phyloP scores from a whole-genome alignment of 2,329 filamentous ascomycete species.

The Cercospora janseana region DNA sequence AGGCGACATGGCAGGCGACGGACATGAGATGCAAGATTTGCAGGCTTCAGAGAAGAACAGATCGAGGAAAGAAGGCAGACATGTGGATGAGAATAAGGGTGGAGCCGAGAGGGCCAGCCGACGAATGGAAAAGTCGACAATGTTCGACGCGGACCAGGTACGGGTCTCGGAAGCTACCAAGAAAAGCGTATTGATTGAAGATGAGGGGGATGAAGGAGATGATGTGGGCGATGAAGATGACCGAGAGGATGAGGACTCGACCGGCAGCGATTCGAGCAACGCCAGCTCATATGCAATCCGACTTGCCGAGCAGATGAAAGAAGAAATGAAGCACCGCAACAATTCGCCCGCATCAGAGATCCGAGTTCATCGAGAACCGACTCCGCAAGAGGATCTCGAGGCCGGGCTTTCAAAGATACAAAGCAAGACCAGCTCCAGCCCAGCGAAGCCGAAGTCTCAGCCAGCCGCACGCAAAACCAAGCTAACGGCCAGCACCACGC shows the following conservation, averaged over 20 bases:
- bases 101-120: not conserved
- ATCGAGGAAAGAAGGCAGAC: not conserved
- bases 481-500: not conserved
- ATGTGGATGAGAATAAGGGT: not conserved
- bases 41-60: not conserved
- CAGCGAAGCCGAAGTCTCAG: not conserved
- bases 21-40: not conserved
- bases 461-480: not conserved
- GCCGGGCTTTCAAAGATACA: not conserved
- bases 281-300: constrained; percentile 4
- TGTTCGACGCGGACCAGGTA: constrained; percentile 4
- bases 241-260: too few species aligned
- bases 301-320: not conserved
- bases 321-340: not conserved
- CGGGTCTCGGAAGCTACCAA: constrained; percentile 1
- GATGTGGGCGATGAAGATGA: not conserved
- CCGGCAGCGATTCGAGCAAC: not conserved
- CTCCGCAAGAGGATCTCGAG: not conserved
- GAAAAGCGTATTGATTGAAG: not conserved
- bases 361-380: not conserved
- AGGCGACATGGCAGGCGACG: not conserved
- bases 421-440: too few species aligned
- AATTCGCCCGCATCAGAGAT: not conserved
- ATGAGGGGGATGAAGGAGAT: not conserved
- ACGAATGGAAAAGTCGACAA: constrained; percentile 1